Base-by-base conservation (phyloP, 2,329 filamentous ascomycete species). In the Xylariaceae sp. region DNA sequence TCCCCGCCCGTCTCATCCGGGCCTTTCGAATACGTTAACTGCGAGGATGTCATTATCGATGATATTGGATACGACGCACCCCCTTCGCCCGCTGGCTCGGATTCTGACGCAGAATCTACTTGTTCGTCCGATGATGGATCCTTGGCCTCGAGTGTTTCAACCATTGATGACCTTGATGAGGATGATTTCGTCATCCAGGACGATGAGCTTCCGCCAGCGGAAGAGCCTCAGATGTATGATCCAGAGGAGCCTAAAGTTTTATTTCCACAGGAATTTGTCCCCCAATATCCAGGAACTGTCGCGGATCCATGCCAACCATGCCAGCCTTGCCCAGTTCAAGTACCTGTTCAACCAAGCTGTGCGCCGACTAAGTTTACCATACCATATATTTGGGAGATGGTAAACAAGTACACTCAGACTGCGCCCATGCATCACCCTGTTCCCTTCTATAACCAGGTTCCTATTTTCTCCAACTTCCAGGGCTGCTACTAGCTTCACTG, bases 61-160 rank as follows among this genome's bases (percentile, higher is more conserved):
- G 75, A 79, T 49, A 74, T 78, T 59, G 75, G 76, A 65, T 75
- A 74, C 60, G 70, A 74, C 46, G 71, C 71, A 20, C 75, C 80
- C 23, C 73, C 80, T 44, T 84, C 82, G 1, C 79, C 81, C n/a
- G 72, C 76, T 18, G 76, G 78, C 2, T 80, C 78, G 20, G 73
- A 73, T 59, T 75, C 73, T 19, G 75, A 76, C 48, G 71, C 70
- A 16, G 75, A 73, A 47, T 79, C 77, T 19, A 74, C 70, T 45
- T 77, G 74, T 63, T 77, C 75, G 23, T 84, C 82, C 7, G 80
- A 85, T 63, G 79, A 82, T 61, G 82, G 81, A 23, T 85, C 82
- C 20, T 75, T 84, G 20, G 77, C 77, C 19, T 84, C 82, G n/a
- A 80, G 76, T 62, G 77, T 73, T 29, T 81, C 81, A 12, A 81